Percentiles rank a stretch among this genome's conserved stretches.
These are phyloP conservation scores for Cutaneotrichosporon arboriforme DNA, from an alignment of 1,284 basidiomycete genomes.

Conservation along the genomic window DNA sequence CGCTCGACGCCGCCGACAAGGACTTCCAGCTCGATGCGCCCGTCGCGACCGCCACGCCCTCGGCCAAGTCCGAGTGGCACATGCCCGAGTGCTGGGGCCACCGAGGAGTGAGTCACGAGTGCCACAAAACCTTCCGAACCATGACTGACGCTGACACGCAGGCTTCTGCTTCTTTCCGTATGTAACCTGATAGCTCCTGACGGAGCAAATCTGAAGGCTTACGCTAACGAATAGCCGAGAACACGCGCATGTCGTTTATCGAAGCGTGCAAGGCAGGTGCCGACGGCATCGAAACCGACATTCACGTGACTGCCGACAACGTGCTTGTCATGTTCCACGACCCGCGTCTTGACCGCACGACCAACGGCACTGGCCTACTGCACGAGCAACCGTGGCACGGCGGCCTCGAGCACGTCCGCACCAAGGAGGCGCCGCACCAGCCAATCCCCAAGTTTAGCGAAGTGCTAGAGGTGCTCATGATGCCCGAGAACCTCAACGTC, in stretches of 20 bases:
- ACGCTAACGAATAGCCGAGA: constrained; percentile 57
- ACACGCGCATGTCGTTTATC: constrained; percentile 86
- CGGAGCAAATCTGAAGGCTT: not conserved
- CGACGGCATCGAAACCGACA: constrained; percentile 94
- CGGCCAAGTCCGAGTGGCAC: constrained; percentile 10
- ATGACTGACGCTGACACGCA: constrained; percentile 37
- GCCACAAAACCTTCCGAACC: not conserved
- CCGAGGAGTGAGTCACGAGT: constrained; percentile 65
- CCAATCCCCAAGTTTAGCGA: constrained; percentile 81
- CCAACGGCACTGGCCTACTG: constrained; percentile 54
- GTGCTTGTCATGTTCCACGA: constrained; percentile 96
- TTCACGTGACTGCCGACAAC: constrained; percentile 86
- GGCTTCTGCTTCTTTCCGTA: constrained; percentile 73
- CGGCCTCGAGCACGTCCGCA: constrained; percentile 62
- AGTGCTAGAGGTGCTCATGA: constrained; percentile 74
- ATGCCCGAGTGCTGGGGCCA: constrained; percentile 84
- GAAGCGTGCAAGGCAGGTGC: constrained; percentile 88
- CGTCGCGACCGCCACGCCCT: constrained; percentile 1
- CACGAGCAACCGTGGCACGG: constrained; percentile 50
- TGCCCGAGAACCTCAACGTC: constrained; percentile 57
- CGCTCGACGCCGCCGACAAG: constrained; percentile 18
- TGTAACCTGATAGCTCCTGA: constrained; percentile 14
- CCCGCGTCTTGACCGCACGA: constrained; percentile 58
- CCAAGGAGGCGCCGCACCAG: constrained; percentile 73
- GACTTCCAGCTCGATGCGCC: constrained; percentile 18